phyloP scores from a whole-genome alignment of 1,284 basidiomycete genomes.

The Coriolopsis trogii region DNA sequence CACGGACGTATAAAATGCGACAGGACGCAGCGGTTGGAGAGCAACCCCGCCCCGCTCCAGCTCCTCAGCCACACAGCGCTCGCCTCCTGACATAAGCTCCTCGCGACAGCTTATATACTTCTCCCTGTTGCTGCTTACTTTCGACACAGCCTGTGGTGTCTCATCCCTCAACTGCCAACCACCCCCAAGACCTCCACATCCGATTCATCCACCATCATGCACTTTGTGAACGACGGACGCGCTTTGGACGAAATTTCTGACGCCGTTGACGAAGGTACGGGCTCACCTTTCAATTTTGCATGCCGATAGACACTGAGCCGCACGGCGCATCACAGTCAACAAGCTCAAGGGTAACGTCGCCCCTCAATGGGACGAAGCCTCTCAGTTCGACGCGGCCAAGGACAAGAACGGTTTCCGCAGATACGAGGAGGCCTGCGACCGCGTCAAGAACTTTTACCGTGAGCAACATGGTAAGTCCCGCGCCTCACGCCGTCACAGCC shows the following conservation, averaged over 20 bases:
- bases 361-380: conserved; percentile 56
- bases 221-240: conserved; percentile 16
- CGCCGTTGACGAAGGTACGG: conserved; percentile 71
- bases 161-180: too few species aligned
- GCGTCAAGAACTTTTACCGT: conserved; percentile 86
- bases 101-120: too few species aligned
- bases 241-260: conserved; percentile 71
- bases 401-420: conserved; percentile 78
- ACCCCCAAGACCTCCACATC: not conserved
- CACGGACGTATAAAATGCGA: not conserved
- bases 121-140: too few species aligned
- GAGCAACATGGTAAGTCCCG: conserved; percentile 76
- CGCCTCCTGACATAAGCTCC: not conserved
- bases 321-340: conserved; percentile 54
- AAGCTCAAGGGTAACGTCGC: conserved; percentile 57
- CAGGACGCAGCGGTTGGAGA: not conserved
- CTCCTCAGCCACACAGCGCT: conserved; percentile 6
- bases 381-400: conserved; percentile 74
- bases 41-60: not conserved
- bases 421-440: conserved; percentile 81
- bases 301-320: not conserved
- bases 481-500: not conserved
- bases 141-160: too few species aligned
- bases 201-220: conserved; percentile 4
- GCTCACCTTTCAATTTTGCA: not conserved